Evolutionary conservation across 805 yeast species (phyloP).

Genomic region (Saccharomycodes ludwigii): DNA sequence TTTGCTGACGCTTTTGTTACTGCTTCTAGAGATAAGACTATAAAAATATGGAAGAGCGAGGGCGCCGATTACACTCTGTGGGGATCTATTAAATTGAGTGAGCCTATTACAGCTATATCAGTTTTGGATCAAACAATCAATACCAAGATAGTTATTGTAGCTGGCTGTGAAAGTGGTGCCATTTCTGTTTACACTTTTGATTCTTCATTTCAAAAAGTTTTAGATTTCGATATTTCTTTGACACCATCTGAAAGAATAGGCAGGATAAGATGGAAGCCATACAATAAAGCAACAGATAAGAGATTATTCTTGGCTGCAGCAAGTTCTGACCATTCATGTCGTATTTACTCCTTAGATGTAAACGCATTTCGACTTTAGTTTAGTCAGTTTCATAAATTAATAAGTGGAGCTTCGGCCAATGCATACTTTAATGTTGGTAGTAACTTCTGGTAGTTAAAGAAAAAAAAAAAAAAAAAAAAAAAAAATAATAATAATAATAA

Average conservation of each 20-base stretch:
- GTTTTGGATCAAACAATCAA: constrained; percentile 24
- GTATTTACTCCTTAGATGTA: constrained; percentile 24
- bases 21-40: constrained; percentile 72
- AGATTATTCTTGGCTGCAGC: constrained; percentile 41
- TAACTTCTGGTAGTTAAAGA: background rate
- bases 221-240: constrained; percentile 24
- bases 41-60: constrained; percentile 54
- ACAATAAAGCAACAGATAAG: constrained; percentile 17
- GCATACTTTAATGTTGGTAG: background rate
- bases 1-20: constrained; percentile 49
- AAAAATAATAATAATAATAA: no score
- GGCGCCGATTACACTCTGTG: constrained; percentile 27
- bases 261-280: constrained; percentile 42
- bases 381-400: background rate
- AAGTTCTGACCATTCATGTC: constrained; percentile 50
- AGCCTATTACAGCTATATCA: constrained; percentile 60
- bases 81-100: constrained; percentile 31
- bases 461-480: no score
- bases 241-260: constrained; percentile 54
- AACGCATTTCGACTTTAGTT: no score
- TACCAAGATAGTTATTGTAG: constrained; percentile 32
- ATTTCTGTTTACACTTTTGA: constrained; percentile 29
- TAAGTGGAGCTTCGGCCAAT: background rate
- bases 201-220: constrained; percentile 19
- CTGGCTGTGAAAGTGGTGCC: constrained; percentile 63